Evolutionary conservation across 305 asterid species (phyloP), one percentile per base, ranked within the genome.

Genomic region (Vinca major): DNA sequence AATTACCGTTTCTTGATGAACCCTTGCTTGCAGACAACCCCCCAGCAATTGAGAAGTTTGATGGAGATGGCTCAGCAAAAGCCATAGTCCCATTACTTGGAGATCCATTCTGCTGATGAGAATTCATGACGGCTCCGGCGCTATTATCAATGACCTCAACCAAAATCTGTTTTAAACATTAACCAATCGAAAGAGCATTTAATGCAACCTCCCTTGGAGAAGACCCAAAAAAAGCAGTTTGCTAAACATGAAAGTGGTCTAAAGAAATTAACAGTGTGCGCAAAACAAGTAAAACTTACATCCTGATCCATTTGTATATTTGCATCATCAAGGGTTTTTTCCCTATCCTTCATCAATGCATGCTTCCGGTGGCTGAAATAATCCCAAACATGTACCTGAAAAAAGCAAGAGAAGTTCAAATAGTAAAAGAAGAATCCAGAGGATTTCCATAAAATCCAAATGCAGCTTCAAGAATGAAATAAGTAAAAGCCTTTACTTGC

Each of bases 281-380:
- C 50, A 75, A 47, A 19, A 74, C 55, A 80, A 56, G 69, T 78
- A 37, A 80, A 73, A 86, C 99, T 74, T 77, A 91, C 97, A 84
- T 93, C 97, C 90, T 93, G 97, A 83, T 93, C 99, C 99, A 91
- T 91, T 80, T 91, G 99, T 74, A 93, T 89, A 80, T 93, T 93
- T 68, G 97, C 96, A 83, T 91, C 96, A 78, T 85, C 96, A 54
- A 93, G 96, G 2, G 91, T 87, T 84, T 89, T 93, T 63, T 85
- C 97, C 94, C 89, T 81, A 81, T 93, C 96, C 77, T 80, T 86
- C 96, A 92, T 86, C 88, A 93, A 77, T 50, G 96, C 85, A 77
- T 93, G 96, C 78, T 86, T 93, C 68, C 79, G 89, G 67, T 83
- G 91, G 73, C 95, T 86, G 74, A 82, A 88, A 83, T 91, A 91